Evolutionary conservation across 2,329 filamentous ascomycete genomes (phyloP).

Genomic region (Nigrograna mackinnonii): DNA sequence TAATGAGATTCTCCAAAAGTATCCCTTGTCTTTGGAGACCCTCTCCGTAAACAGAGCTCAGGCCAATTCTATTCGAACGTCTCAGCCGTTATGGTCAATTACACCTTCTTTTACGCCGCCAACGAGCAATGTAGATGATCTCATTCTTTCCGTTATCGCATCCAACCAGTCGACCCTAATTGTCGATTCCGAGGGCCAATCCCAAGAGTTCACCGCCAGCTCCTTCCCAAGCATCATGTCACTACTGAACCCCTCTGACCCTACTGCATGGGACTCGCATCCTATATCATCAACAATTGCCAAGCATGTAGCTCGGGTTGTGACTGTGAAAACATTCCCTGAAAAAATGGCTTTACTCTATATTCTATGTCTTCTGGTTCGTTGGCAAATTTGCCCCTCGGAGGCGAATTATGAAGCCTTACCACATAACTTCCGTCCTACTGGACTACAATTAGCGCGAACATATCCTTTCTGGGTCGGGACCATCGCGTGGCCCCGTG

Average conservation of each 20-base stretch:
- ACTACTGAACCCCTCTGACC: conserved; percentile 5
- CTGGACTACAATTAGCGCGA: conserved; percentile 3
- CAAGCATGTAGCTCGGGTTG: conserved; percentile 7
- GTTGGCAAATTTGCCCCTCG: conserved; percentile 9
- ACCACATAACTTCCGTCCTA: conserved; percentile 6
- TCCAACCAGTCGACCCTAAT: too few species aligned
- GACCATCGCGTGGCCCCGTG: conserved; percentile 4
- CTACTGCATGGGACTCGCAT: not conserved
- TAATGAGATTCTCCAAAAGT: too few species aligned
- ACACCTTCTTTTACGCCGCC: too few species aligned
- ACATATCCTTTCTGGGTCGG: conserved; percentile 8
- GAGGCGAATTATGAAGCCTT: conserved; percentile 10
- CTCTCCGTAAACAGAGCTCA: too few species aligned
- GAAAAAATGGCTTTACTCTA: conserved; percentile 10
- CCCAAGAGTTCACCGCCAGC: conserved; percentile 4
- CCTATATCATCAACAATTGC: conserved; percentile 11
- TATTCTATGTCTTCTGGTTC: conserved; percentile 5
- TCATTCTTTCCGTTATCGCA: too few species aligned
- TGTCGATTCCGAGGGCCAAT: too few species aligned
- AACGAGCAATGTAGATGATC: too few species aligned
- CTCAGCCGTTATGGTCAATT: too few species aligned
- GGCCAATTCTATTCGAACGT: too few species aligned
- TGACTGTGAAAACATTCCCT: conserved; percentile 3
- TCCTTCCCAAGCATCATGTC: conserved; percentile 9
- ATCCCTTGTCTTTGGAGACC: too few species aligned